Evolutionary conservation across 23 red algal species (phyloP).

Genomic region (Chondrus crispus): DNA sequence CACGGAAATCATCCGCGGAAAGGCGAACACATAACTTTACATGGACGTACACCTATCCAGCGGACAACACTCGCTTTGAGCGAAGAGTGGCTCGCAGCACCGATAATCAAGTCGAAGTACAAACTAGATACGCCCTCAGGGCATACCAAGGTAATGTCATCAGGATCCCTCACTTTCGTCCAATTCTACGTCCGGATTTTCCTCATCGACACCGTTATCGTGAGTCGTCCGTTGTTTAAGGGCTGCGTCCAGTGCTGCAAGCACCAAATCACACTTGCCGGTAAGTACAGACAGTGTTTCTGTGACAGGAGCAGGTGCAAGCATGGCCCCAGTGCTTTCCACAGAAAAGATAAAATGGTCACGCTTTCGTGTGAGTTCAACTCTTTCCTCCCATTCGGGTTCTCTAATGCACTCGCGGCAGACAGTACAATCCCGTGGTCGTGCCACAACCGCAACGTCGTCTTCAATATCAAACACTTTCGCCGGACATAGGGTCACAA

Average conservation of each 20-base stretch:
- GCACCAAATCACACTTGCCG: slow-evolving; percentile 74
- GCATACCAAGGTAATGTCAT: too few relatives aligned
- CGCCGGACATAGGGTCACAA: slow-evolving; percentile 69
- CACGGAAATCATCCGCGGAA: too few relatives aligned
- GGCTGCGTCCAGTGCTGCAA: slow-evolving; percentile 47
- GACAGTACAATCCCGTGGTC: slow-evolving; percentile 74
- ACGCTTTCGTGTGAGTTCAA: slow-evolving; percentile 72
- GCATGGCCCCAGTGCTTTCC: slow-evolving; percentile 86
- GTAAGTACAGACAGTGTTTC: slow-evolving; percentile 69
- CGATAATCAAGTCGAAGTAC: too few relatives aligned
- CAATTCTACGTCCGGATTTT: too few relatives aligned
- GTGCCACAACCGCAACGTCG: slow-evolving; percentile 60
- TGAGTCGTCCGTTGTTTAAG: slow-evolving; percentile 15
- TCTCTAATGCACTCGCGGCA: slow-evolving; percentile 88
- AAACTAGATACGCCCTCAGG: too few relatives aligned
- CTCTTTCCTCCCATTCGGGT: slow-evolving; percentile 32
- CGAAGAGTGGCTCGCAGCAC: too few relatives aligned
- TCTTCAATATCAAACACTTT: slow-evolving; percentile 97
- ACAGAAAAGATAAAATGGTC: slow-evolving; percentile 95
- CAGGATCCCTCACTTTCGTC: too few relatives aligned
- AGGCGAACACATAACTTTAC: too few relatives aligned
- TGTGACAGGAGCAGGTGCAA: slow-evolving; percentile 50
- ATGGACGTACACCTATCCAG: too few relatives aligned
- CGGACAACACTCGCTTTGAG: too few relatives aligned
- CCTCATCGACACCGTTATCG: slow-evolving; percentile 5